Conservation (phyloP, 108 stramenopile genomes). For the Thalassiosira profunda region DNA sequence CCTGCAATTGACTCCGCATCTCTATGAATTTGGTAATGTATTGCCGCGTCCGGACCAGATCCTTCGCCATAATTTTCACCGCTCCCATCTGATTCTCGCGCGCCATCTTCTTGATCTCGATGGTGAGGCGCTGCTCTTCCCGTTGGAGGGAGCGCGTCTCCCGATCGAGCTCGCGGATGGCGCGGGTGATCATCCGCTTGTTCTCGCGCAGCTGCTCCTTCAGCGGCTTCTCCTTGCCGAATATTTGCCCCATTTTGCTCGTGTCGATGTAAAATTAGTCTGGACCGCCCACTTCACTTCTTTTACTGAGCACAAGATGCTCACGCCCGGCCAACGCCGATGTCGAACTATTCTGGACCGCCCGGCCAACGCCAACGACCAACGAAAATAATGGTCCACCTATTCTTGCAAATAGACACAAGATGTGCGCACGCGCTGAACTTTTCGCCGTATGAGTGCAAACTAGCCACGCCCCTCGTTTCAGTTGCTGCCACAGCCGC, state of each 20-base stretch:
- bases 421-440: no score
- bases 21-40: conserved; percentile 97
- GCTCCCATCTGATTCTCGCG: conserved; percentile 93
- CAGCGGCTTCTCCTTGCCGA: conserved; percentile 95
- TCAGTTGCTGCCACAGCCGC: no score
- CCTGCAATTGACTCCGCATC: conserved; percentile 95
- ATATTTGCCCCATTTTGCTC: conserved; percentile 93
- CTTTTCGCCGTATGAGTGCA: no score
- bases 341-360: no score
- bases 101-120: conserved; percentile 97
- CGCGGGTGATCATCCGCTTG: conserved; percentile 95
- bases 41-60: conserved; percentile 93
- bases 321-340: no score
- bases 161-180: conserved; percentile 95
- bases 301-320: no score
- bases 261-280: no score
- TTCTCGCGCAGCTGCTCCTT: conserved; percentile 98
- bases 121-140: conserved; percentile 93
- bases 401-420: no score
- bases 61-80: conserved; percentile 97
- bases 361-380: no score
- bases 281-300: no score
- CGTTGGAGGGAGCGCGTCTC: conserved; percentile 89
- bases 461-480: no score
- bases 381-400: no score